phyloP scores from a whole-genome alignment of 1,284 basidiomycete species.

The Trametes sp. region DNA sequence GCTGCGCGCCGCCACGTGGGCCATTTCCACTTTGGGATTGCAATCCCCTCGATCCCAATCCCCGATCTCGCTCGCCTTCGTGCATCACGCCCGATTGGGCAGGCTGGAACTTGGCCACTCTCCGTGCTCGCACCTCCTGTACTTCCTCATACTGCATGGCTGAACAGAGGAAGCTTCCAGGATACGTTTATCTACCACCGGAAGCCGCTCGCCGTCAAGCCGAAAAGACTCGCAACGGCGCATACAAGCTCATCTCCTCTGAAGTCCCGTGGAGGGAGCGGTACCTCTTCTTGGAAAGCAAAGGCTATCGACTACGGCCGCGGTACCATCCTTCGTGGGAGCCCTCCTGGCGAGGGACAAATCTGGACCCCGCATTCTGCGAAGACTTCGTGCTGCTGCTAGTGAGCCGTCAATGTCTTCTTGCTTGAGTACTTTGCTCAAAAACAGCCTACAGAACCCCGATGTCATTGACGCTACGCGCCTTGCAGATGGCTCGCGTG shows the following conservation, averaged over 20 bases:
- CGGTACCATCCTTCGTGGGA: slow-evolving; percentile 6
- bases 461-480: slow-evolving; percentile 37
- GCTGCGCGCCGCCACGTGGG: too few species aligned
- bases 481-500: slow-evolving; percentile 21
- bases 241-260: neutral
- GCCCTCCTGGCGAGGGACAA: slow-evolving; percentile 15
- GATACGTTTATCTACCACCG: slow-evolving; percentile 1
- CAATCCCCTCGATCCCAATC: neutral
- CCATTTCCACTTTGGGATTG: neutral
- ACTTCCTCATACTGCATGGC: neutral
- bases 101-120: neutral
- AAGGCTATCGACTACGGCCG: neutral
- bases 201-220: slow-evolving; percentile 3
- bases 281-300: neutral
- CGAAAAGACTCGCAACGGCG: neutral
- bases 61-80: too few species aligned
- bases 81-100: neutral
- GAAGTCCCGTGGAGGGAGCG: slow-evolving; percentile 6
- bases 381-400: slow-evolving; percentile 6
- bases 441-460: neutral
- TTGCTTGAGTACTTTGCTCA: neutral
- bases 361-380: slow-evolving; percentile 7
- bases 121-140: neutral
- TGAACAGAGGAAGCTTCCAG: neutral
- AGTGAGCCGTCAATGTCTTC: neutral